These are phyloP conservation scores for Xylaria sp. DNA, from an alignment of 2,329 filamentous ascomycete species.

Conservation along the genomic window DNA sequence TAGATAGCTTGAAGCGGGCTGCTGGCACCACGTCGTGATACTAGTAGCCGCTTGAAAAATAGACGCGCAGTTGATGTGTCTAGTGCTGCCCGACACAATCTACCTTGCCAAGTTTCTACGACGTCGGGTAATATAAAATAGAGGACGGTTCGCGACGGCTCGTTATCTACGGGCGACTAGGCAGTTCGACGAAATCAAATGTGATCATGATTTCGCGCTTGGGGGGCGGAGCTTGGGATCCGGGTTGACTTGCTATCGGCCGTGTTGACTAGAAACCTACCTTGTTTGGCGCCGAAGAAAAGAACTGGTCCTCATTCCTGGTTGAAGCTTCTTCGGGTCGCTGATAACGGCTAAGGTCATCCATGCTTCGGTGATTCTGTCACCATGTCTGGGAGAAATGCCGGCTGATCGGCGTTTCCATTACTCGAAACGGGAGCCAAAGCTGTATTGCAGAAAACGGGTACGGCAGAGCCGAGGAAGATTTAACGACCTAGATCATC, in stretches of 20 bases:
- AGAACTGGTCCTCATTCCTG: conserved; percentile 1
- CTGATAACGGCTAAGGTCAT: conserved; percentile 33
- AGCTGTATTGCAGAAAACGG: conserved; percentile 21
- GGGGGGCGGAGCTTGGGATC: conserved; percentile 3
- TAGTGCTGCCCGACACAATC: conserved; percentile 3
- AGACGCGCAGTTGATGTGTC: conserved; percentile 13
- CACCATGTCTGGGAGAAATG: conserved; percentile 13
- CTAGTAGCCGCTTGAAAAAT: not conserved
- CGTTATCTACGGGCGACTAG: conserved; percentile 10
- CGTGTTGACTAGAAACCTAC: not conserved
- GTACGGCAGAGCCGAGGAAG: conserved; percentile 9
- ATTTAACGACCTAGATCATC: conserved; percentile 4
- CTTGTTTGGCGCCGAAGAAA: conserved; percentile 1
- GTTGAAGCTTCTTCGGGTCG: conserved; percentile 8
- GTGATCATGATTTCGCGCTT: not conserved
- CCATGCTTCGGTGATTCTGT: conserved; percentile 12
- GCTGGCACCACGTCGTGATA: not conserved
- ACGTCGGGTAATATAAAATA: conserved; percentile 21
- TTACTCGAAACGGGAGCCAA: conserved; percentile 20
- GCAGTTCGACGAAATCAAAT: conserved; percentile 1
- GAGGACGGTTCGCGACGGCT: conserved; percentile 20
- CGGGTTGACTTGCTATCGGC: conserved; percentile 7
- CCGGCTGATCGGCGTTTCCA: conserved; percentile 21
- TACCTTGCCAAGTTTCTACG: conserved; percentile 19
- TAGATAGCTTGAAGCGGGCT: conserved; percentile 18